phyloP scores from a whole-genome alignment of 352 stramenopile species.

The Pythium myriotylum region DNA sequence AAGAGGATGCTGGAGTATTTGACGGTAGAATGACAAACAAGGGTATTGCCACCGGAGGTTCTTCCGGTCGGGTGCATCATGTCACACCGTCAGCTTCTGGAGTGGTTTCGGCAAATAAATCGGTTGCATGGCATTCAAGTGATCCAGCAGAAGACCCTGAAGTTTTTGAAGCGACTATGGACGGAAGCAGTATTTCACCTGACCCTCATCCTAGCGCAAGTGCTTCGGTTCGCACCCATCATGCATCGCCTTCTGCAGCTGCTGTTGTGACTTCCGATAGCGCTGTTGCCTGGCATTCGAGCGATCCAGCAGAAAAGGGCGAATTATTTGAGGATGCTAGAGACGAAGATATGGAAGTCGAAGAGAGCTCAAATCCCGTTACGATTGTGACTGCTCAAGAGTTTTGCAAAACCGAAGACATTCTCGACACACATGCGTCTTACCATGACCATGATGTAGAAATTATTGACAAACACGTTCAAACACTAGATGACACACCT shows the following conservation, averaged over 20 bases:
- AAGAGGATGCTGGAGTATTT: slow-evolving; percentile 1
- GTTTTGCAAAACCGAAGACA: too few relatives aligned
- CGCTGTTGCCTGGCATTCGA: too few relatives aligned
- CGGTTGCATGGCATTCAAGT: slow-evolving; percentile 13
- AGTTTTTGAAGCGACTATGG: not conserved
- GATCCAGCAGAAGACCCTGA: slow-evolving; percentile 3
- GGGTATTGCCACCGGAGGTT: not conserved
- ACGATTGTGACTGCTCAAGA: too few relatives aligned
- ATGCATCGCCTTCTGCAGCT: too few relatives aligned
- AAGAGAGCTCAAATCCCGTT: not conserved
- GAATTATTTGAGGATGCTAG: too few relatives aligned
- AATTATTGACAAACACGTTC: not conserved
- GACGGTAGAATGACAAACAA: not conserved
- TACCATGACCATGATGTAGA: too few relatives aligned
- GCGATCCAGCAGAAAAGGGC: too few relatives aligned
- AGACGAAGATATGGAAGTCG: slow-evolving; percentile 14
- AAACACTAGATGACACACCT: not conserved
- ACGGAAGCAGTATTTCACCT: not conserved
- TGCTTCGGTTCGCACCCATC: too few relatives aligned
- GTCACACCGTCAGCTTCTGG: not conserved
- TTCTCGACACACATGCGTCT: too few relatives aligned
- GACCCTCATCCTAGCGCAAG: not conserved
- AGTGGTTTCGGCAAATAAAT: slow-evolving; percentile 1
- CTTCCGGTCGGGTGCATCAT: not conserved
- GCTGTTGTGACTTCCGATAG: too few relatives aligned